Base-by-base conservation (phyloP, 2,329 filamentous ascomycete species). In the Penicillium palitans region DNA sequence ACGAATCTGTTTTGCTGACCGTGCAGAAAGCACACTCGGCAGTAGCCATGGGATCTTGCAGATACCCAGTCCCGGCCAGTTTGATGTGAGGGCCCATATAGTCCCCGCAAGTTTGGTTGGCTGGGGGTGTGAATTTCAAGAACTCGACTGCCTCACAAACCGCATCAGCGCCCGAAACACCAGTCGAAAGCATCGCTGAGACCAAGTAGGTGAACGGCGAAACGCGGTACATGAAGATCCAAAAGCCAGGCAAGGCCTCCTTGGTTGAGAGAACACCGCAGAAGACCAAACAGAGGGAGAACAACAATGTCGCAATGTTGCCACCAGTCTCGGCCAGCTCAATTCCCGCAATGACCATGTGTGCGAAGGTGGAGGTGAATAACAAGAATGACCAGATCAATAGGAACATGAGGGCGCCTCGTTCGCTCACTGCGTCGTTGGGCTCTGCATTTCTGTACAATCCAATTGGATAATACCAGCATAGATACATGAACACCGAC, bases 301-400 rank as follows among this genome's bases (percentile, higher is more conserved):
- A 93, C 66, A 89, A 77, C 58, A 93, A 72, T 62, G 91, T 90
- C 67, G 89, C 89, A 61, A 95, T 79, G 74, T 91, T 91, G 52
- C 87, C 89, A 57, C 86, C 90, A 0, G 84, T 87, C 74, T 93
- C 90, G 19, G 90, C 89, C 29, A 85, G 85, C 56, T 86, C 86
- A 37, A 92, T 80, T 2, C 85, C 87, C 1, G 87, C 86, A 57
- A 92, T 90, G 31, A 86, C 83, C 83, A 91, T 86, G 67, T 90
- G 85, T 0, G 88, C 86, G 65, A 92, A 91, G 0, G 89, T 86
- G 9, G 83, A 86, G 47, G 87, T 85, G 72, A 88, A 91, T 62
- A 92, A 78, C 68, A 92, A 81, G 68, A 92, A 87, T 61, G 86
- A 79, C 59, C 87, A 80, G 64, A 82, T 80, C 64, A 87, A 84